Base-by-base conservation (phyloP, 23 red algal species). In the Gracilaria gracilis region DNA sequence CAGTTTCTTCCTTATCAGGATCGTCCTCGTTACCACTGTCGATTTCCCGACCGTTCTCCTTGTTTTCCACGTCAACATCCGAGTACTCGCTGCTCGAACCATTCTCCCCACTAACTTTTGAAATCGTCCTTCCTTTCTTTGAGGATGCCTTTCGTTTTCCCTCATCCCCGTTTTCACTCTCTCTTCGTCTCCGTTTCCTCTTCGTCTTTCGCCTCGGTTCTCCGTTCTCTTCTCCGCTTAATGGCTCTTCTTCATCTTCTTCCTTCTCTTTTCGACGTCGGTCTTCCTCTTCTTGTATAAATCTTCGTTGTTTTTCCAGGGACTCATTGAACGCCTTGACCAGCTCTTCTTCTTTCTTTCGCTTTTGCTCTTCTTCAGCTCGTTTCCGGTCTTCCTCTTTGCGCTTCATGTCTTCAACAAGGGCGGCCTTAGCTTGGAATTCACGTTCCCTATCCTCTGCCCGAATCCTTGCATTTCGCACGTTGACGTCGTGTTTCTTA, bases 401-500 rank as follows among this genome's bases (percentile, higher is more conserved):
- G 9, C 47, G 53, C 67, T 92, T 73, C 78, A 79, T 57, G 42
- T 67, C 42, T 77, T 75, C 38, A 46, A 51, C 67, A 40, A 83
- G 79, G 36, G 62, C 57, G 44, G 77, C 89, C 40, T 71, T 59
- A 21, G 44, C 75, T 42, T 90, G 36, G 25, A 62, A 58, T 37
- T 75, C 35, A 48, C 78, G 77, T 29, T 92, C 80, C 38, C 79
- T 76, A 25, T 83, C 77, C 33, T 92, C 89, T 13, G 59, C 89
- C 29, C 42, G 61, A 57, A 67, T 71, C 9, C 47, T 76, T 20
- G 89, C 89, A 65, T 92, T 92, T 35, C 78, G 59, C 37, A 92
- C 47, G 27, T 84, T 92, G 19, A 92, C 89, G 12, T 92, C 89
- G 61, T 92, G 89, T 44, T 59, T 74, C 38, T 84, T 92, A 8